Conservation (phyloP, 2,329 filamentous ascomycete genomes). For the Hysterium pulicare region DNA sequence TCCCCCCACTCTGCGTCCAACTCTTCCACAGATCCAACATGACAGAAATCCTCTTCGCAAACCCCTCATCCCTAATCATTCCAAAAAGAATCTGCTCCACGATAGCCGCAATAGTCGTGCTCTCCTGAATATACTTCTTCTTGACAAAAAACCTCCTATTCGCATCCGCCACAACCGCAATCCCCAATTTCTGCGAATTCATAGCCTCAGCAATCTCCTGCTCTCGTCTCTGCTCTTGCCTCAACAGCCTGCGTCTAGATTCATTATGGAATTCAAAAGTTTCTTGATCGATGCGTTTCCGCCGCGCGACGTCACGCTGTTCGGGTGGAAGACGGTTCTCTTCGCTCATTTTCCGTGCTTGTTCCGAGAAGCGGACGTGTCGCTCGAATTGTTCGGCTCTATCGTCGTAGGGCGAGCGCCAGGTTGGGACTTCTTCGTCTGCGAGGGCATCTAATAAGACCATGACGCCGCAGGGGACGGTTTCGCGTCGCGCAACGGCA, state of each 20-base stretch:
- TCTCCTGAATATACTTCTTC: slow-evolving; percentile 8
- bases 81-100: slow-evolving; percentile 19
- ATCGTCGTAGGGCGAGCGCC: slow-evolving; percentile 35
- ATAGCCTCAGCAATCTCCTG: slow-evolving; percentile 18
- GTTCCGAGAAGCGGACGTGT: slow-evolving; percentile 18
- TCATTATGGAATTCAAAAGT: slow-evolving; percentile 19
- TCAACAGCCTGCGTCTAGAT: slow-evolving; percentile 9
- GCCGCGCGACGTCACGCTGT: slow-evolving; percentile 15
- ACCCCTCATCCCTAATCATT: slow-evolving; percentile 16
- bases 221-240: slow-evolving; percentile 15
- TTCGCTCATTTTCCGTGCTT: slow-evolving; percentile 12
- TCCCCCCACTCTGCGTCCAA: slow-evolving; percentile 22
- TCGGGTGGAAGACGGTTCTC: slow-evolving; percentile 18
- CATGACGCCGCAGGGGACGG: slow-evolving; percentile 58
- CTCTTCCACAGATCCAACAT: slow-evolving; percentile 26
- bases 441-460: slow-evolving; percentile 53
- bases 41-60: slow-evolving; percentile 13
- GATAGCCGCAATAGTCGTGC: slow-evolving; percentile 7
- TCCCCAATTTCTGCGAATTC: slow-evolving; percentile 17
- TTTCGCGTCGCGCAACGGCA: slow-evolving; percentile 50
- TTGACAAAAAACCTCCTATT: slow-evolving; percentile 14
- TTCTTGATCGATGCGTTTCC: slow-evolving; percentile 12
- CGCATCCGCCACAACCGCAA: slow-evolving; percentile 16
- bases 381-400: slow-evolving; percentile 17
- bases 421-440: slow-evolving; percentile 53